A percentile compares a stretch with the other conserved stretches of the same genome.
phyloP scores from a whole-genome alignment of 768 basidiomycete species.

The Russula lepida region DNA sequence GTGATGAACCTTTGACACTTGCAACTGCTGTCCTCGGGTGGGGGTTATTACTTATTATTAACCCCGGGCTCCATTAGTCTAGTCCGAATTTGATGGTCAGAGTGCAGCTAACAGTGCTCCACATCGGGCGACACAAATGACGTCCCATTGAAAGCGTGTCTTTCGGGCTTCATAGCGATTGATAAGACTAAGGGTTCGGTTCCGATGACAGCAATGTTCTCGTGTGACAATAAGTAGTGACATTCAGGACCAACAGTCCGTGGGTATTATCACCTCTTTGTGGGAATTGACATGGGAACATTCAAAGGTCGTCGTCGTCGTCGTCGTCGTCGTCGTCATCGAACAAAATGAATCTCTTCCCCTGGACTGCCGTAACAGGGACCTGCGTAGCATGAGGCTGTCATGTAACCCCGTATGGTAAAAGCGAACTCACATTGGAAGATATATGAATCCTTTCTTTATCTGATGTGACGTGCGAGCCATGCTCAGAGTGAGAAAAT shows the following conservation, averaged over 20 bases:
- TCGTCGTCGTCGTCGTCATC: constrained; percentile 27
- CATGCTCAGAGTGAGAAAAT: neutral
- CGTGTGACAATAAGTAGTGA: neutral
- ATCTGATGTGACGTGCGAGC: neutral
- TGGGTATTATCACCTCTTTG: too few species aligned
- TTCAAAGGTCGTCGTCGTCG: constrained; percentile 21
- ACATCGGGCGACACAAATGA: neutral
- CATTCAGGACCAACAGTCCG: neutral
- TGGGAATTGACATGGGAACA: neutral
- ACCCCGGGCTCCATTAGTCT: neutral
- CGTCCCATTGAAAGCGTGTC: neutral
- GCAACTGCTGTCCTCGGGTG: neutral
- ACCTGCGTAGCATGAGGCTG: neutral
- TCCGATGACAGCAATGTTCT: neutral
- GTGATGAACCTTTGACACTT: neutral
- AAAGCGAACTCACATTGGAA: neutral
- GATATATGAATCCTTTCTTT: neutral
- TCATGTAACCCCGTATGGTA: neutral
- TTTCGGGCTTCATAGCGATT: neutral
- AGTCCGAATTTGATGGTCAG: neutral
- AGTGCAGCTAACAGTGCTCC: neutral
- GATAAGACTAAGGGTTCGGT: neutral
- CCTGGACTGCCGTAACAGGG: constrained; percentile 13
- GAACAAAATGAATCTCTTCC: constrained; percentile 27
- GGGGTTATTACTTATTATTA: neutral